Base-by-base conservation (phyloP, 225 moss, liverwort and hornwort species). In the Anthoceros angustus region DNA sequence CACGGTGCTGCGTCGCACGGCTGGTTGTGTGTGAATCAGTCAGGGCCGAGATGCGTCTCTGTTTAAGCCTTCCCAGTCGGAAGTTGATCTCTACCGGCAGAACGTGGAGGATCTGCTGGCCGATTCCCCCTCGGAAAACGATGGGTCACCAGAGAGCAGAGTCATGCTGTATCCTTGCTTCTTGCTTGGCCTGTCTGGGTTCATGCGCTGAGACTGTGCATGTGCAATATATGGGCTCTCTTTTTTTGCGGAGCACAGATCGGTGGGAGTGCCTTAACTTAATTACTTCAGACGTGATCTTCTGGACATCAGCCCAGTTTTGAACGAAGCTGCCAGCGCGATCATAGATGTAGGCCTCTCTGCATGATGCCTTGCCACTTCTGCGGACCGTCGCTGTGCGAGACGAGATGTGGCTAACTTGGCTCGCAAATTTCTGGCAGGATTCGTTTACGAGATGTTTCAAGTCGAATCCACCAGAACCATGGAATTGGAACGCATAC, bases 401-500 rank as follows among this genome's bases (percentile, higher is more conserved):
- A 14, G 5, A 63, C 61, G 70, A 67, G 40, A 42, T 24, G n/a
- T 38, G n/a, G 3, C 46, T 21, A 69, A 18, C 18, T 55, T 4
- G 32, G 32, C 16, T 15, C 18, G 1, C 7, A 55, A 20, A 43
- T 5, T 16, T 9, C 23, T 55, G 55, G 16, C 77, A 94, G 90
- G 94, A 95, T 68, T 90, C 94, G 9, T 95, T 95, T 68, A 95
- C 90, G 9, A 77, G 94, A 70, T 95, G 94, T 75, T 95, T 95
- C 69, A 95, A 95, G 76, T 86, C 87, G 38, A 95, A 95, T 70
- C 68, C 85, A 21, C 90, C 88, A 14, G 90, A 95, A 73, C 94
- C 90, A 42, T 95, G 94, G 94, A 95, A 95, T 71, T 95, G 94
- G 94, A 95, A 95, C 67, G 68, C 88, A 4, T 95, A 95, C 70